These are phyloP conservation scores for Ehretia macrophylla DNA, from an alignment of 257 asterid genomes.

Conservation along the genomic window DNA sequence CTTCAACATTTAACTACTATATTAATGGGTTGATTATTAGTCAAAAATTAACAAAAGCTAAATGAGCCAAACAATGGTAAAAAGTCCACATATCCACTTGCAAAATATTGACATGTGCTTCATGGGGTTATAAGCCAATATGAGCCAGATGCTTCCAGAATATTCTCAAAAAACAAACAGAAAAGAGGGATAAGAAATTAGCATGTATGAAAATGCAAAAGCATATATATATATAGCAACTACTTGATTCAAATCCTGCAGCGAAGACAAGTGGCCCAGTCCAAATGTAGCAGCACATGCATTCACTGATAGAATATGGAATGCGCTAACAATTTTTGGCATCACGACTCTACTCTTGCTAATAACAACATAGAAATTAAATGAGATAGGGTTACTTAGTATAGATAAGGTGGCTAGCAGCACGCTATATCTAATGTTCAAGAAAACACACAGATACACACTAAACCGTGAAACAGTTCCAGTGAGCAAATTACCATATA, in stretches of 20 bases:
- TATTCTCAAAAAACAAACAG: neutral
- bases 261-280: too few relatives aligned
- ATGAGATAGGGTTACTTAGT: too few relatives aligned
- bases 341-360: neutral
- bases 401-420: neutral
- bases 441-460: too few relatives aligned
- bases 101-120: neutral
- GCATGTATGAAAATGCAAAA: too few relatives aligned
- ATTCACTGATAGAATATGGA: too few relatives aligned
- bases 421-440: neutral
- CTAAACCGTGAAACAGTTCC: neutral
- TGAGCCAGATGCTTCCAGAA: neutral
- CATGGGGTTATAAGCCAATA: neutral
- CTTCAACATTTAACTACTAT: neutral
- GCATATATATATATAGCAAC: too few relatives aligned
- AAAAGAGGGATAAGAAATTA: too few relatives aligned
- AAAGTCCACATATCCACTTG: too few relatives aligned
- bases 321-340: neutral
- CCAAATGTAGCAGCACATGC: too few relatives aligned
- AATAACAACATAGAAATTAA: too few relatives aligned
- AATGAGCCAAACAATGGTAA: neutral
- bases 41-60: neutral
- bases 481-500: neutral
- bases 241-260: too few relatives aligned
- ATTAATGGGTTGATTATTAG: neutral